phyloP scores from a whole-genome alignment of 1,284 basidiomycete species.

The Phylloboletellus chloephorus region DNA sequence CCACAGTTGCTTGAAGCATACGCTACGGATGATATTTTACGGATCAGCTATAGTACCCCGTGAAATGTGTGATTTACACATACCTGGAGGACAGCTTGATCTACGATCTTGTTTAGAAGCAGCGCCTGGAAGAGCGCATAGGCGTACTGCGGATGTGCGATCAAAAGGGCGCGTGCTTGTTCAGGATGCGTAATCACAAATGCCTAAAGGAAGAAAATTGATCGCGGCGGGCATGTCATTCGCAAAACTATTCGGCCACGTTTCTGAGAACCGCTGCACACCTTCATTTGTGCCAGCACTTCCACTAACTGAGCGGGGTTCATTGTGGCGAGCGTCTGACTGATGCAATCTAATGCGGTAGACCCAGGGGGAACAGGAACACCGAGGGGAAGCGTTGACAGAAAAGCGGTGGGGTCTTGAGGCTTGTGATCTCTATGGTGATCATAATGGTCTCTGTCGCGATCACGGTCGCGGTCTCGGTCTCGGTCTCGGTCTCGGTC shows the following conservation, averaged over 20 bases:
- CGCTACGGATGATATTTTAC: slow-evolving; percentile 25
- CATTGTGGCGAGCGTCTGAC: slow-evolving; percentile 80
- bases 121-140: slow-evolving; percentile 97
- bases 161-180: slow-evolving; percentile 77
- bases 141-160: slow-evolving; percentile 85
- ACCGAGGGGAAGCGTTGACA: slow-evolving; percentile 73
- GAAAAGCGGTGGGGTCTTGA: slow-evolving; percentile 48
- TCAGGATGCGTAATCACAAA: slow-evolving; percentile 91
- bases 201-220: slow-evolving; percentile 44
- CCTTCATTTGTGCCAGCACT: slow-evolving; percentile 98
- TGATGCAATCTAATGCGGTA: slow-evolving; percentile 81
- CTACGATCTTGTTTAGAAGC: slow-evolving; percentile 92
- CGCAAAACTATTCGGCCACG: slow-evolving; percentile 22
- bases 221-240: slow-evolving; percentile 19
- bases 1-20: slow-evolving; percentile 31
- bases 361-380: slow-evolving; percentile 71
- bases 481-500: slow-evolving; percentile 20
- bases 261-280: slow-evolving; percentile 36
- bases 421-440: slow-evolving; percentile 26
- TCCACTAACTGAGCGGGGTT: slow-evolving; percentile 85
- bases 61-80: slow-evolving; percentile 25
- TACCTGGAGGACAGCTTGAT: slow-evolving; percentile 75
- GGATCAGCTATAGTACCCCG: slow-evolving; percentile 17
- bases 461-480: slow-evolving; percentile 26
- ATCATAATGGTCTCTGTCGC: slow-evolving; percentile 28